phyloP scores from a whole-genome alignment of 2,329 filamentous ascomycete genomes.

The Botrytis porri region DNA sequence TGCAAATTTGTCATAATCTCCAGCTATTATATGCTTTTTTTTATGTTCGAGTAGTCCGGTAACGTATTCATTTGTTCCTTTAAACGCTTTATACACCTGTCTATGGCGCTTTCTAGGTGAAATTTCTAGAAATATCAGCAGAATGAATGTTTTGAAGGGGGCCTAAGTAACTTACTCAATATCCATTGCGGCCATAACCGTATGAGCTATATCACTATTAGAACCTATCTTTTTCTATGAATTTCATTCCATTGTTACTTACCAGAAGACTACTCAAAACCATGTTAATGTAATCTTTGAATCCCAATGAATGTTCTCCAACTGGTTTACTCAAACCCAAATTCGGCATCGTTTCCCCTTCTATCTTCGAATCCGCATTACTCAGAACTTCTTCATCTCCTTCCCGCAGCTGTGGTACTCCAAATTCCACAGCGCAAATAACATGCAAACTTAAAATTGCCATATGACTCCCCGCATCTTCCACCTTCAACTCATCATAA shows the following conservation, averaged over 20 bases:
- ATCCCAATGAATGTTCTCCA: slow-evolving; percentile 42
- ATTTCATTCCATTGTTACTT: neutral
- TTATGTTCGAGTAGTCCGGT: slow-evolving; percentile 46
- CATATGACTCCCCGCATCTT: slow-evolving; percentile 44
- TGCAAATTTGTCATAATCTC: slow-evolving; percentile 28
- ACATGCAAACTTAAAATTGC: slow-evolving; percentile 53
- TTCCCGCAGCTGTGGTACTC: slow-evolving; percentile 40
- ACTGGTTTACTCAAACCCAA: slow-evolving; percentile 3
- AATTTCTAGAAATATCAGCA: slow-evolving; percentile 21
- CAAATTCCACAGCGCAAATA: slow-evolving; percentile 54
- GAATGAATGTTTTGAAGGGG: neutral
- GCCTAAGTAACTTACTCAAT: slow-evolving; percentile 36
- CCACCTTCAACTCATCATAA: slow-evolving; percentile 36
- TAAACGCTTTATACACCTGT: slow-evolving; percentile 41
- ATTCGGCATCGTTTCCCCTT: neutral
- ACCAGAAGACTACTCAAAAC: slow-evolving; percentile 45
- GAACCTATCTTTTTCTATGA: neutral
- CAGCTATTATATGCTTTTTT: slow-evolving; percentile 26
- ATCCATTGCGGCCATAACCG: slow-evolving; percentile 44
- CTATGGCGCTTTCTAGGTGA: slow-evolving; percentile 44
- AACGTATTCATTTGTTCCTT: slow-evolving; percentile 52
- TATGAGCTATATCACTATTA: neutral
- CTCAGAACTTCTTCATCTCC: slow-evolving; percentile 26
- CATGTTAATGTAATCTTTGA: slow-evolving; percentile 48
- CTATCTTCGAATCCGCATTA: neutral